A percentile compares a stretch with the other conserved stretches of the same genome.
Conservation (phyloP, 768 basidiomycete species). For the Pisolithus orientalis region DNA sequence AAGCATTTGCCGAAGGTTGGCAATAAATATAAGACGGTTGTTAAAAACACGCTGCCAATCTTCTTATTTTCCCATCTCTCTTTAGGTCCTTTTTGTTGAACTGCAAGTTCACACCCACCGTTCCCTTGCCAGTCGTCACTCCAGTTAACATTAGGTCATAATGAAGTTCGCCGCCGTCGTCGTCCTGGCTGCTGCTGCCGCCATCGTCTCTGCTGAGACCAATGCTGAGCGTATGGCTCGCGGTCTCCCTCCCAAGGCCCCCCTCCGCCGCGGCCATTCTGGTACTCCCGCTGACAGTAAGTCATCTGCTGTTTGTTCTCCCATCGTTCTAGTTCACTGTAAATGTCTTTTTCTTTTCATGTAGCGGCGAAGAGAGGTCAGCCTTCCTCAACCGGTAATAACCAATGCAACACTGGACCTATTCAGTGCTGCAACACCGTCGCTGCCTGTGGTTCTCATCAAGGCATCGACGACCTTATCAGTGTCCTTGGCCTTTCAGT, state of each 20-base stretch:
- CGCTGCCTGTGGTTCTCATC: background rate
- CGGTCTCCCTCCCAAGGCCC: conserved; percentile 44
- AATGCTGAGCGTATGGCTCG: conserved; percentile 51
- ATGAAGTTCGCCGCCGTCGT: conserved; percentile 28
- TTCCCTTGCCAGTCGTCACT: background rate
- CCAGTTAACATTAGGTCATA: conserved; percentile 5
- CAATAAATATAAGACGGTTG: background rate
- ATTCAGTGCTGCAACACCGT: conserved; percentile 15
- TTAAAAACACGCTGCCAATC: background rate
- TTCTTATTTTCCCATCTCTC: conserved; percentile 7
- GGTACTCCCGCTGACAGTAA: conserved; percentile 29
- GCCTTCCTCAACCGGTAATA: conserved; percentile 30
- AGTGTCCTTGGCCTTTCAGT: background rate
- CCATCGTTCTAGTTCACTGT: background rate
- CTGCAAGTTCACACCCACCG: background rate
- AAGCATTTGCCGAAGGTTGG: background rate
- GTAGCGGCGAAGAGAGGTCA: conserved; percentile 30
- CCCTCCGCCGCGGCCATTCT: conserved; percentile 18
- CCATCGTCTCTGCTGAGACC: conserved; percentile 37
- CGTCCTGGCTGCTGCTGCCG: conserved; percentile 33
- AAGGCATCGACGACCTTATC: background rate
- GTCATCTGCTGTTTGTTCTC: conserved; percentile 4
- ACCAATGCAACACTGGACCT: conserved; percentile 13
- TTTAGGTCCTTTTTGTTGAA: conserved; percentile 6
- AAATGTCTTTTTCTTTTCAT: background rate